These are phyloP conservation scores for Nemania serpens DNA, from an alignment of 2,329 filamentous ascomycete species.

Conservation along the genomic window DNA sequence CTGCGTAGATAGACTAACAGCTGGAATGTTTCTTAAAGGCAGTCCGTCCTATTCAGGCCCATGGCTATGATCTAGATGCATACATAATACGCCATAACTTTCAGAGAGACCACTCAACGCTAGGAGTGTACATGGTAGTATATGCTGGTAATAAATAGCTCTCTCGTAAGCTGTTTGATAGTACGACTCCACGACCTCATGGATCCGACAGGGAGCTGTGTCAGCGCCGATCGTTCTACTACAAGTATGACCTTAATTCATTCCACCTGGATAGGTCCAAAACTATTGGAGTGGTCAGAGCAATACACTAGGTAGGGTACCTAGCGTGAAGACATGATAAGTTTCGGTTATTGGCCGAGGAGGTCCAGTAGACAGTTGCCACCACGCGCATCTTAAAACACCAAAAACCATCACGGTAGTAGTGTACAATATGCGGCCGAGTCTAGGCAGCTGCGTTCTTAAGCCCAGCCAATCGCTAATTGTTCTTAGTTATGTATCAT, in stretches of 20 bases:
- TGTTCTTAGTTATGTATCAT: background rate
- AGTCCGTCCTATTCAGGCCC: too few relatives aligned
- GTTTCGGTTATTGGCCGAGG: too few relatives aligned
- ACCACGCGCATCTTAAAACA: background rate
- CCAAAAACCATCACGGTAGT: too few relatives aligned
- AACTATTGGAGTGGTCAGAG: too few relatives aligned
- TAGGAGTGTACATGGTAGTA: background rate
- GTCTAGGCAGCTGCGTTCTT: background rate
- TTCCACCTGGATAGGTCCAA: too few relatives aligned
- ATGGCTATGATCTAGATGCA: background rate
- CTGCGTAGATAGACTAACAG: background rate
- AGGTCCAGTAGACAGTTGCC: background rate
- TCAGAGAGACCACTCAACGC: background rate
- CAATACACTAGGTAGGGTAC: too few relatives aligned
- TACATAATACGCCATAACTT: too few relatives aligned
- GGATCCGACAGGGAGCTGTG: background rate
- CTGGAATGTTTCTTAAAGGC: too few relatives aligned
- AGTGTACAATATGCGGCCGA: background rate
- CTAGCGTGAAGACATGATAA: too few relatives aligned
- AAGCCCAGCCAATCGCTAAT: background rate
- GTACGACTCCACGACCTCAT: background rate
- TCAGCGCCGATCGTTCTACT: conserved; percentile 1
- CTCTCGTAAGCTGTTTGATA: conserved; percentile 11
- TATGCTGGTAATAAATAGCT: background rate
- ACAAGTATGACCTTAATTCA: background rate